phyloP scores from a whole-genome alignment of 2,329 filamentous ascomycete species.

The Pseudonectria buxi region DNA sequence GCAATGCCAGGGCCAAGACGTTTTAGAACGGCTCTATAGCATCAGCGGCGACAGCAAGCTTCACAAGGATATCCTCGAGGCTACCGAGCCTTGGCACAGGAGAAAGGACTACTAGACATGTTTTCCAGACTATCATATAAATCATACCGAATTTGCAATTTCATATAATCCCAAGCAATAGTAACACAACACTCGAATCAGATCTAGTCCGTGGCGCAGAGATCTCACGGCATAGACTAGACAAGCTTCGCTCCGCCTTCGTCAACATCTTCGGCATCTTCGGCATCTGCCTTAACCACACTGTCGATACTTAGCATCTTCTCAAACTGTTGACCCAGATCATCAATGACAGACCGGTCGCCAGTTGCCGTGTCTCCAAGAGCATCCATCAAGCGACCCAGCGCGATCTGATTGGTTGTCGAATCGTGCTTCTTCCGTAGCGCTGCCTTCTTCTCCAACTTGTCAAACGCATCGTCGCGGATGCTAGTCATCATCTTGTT shows the following conservation, averaged over 20 bases:
- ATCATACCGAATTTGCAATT: background rate
- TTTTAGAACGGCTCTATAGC: conserved; percentile 29
- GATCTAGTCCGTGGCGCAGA: no score
- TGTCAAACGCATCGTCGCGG: conserved; percentile 21
- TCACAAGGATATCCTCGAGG: conserved; percentile 36
- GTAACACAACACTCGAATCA: no score
- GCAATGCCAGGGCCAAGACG: conserved; percentile 27
- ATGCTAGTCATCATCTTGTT: conserved; percentile 21
- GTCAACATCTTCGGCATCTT: no score
- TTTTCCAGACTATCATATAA: background rate
- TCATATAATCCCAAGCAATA: background rate
- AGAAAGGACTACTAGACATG: conserved; percentile 28
- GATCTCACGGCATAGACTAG: no score
- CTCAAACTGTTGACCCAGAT: conserved; percentile 10
- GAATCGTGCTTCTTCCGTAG: conserved; percentile 26
- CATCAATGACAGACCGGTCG: conserved; percentile 8
- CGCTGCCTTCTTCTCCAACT: conserved; percentile 20
- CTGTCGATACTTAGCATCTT: conserved; percentile 3
- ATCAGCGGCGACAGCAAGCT: conserved; percentile 30
- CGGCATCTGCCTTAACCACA: background rate
- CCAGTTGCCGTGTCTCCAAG: conserved; percentile 5
- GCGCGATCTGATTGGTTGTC: conserved; percentile 17
- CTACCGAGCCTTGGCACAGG: conserved; percentile 33
- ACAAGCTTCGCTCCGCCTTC: no score
- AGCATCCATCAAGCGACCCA: conserved; percentile 6